Base-by-base conservation (phyloP, 73 alveolate genomes). In the Paramecium sexaurelia region DNA sequence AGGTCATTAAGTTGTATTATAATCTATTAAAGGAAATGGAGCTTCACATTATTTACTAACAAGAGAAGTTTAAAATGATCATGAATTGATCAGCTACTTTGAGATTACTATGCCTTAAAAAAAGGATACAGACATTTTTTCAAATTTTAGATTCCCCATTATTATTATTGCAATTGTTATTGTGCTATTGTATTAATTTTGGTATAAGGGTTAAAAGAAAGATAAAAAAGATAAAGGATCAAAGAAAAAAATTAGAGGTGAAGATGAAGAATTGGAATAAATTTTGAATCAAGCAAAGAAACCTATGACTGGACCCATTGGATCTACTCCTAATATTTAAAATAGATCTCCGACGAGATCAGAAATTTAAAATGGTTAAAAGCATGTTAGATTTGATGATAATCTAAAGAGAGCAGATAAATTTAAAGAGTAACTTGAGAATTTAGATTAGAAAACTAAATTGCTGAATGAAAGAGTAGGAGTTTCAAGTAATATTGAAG, bases 71-170 rank as follows among this genome's bases (percentile, higher is more conserved):
- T 36, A 36, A 2, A 2, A 73, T 27, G 35, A 73, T 73, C 55
- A 73, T 19, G 35, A 39, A 33, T 36, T 36, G 36, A 33, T 73
- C 40, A 39, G 66, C 17, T 73, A 73, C 35, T 73, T 11, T 73
- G 87, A 73, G 26, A 73, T 73, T 29, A 73, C 55, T 10, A 73
- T 73, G 87, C 87, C 87, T 0, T 73, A 73, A n/a, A 73, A 73
- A 20, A 73, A 73, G 35, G 87, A 73, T 33, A 24, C 57, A 4
- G 87, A 73, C 15, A 33, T 73, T 1, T 73, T 73, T 24, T 13
- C 87, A 11, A 73, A 73, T 39, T 73, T 73, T 17, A 73, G 87
- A 33, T 73, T 36, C 27, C 87, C 87, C 17, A 73, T 33, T 0
- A 73, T 73, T 2, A 39, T 33, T 13, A 39, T 73, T 33, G 87